phyloP scores from a whole-genome alignment of 2,329 filamentous ascomycete species.

The Alternaria ethzedia region DNA sequence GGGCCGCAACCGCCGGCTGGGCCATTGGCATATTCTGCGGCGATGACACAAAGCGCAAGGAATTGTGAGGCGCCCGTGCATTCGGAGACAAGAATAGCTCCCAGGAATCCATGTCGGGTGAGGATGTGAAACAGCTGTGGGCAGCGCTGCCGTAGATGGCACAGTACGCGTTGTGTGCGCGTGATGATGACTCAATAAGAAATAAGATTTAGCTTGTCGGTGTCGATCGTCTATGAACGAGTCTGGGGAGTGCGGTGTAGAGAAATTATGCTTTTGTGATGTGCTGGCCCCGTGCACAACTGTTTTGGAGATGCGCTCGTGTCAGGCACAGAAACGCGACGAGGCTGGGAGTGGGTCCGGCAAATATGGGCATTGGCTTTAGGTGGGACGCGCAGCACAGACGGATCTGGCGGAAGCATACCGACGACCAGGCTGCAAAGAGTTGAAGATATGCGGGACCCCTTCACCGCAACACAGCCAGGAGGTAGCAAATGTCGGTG shows the following conservation, averaged over 20 bases:
- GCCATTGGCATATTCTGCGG: slow-evolving; percentile 27
- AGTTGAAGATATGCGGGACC: slow-evolving; percentile 8
- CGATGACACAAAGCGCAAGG: slow-evolving; percentile 31
- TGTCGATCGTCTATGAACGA: slow-evolving; percentile 1
- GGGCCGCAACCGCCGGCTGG: slow-evolving; percentile 38
- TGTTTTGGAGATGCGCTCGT: slow-evolving; percentile 7
- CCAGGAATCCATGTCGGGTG: slow-evolving; percentile 26
- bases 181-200: not conserved
- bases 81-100: slow-evolving; percentile 41
- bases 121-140: slow-evolving; percentile 42
- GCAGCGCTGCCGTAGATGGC: slow-evolving; percentile 35
- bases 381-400: slow-evolving; percentile 39
- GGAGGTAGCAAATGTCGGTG: slow-evolving; percentile 11
- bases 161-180: slow-evolving; percentile 11
- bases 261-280: slow-evolving; percentile 8
- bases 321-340: slow-evolving; percentile 30
- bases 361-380: slow-evolving; percentile 28
- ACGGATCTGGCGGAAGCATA: slow-evolving; percentile 46
- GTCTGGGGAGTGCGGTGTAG: not conserved
- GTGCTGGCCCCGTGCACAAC: slow-evolving; percentile 12
- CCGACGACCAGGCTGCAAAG: slow-evolving; percentile 10
- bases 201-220: slow-evolving; percentile 3
- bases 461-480: slow-evolving; percentile 12
- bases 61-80: slow-evolving; percentile 39
- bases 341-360: slow-evolving; percentile 38